Conservation (phyloP, 208 protist genomes). For the Leishmania guyanensis region DNA sequence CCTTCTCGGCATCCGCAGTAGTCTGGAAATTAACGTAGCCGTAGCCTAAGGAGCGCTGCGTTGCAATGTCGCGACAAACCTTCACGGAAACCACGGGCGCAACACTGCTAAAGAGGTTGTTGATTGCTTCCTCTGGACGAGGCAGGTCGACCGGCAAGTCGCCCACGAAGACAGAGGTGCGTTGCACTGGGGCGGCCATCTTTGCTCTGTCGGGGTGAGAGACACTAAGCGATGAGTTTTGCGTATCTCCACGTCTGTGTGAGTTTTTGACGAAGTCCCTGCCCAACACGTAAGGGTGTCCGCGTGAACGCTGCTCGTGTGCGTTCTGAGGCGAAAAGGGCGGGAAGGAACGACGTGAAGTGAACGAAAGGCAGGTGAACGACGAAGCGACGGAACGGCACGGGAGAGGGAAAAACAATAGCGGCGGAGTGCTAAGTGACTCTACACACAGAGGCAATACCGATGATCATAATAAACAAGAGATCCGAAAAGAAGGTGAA, state of each 20-base stretch:
- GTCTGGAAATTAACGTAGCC: slow-evolving; percentile 98
- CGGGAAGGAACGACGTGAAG: not conserved
- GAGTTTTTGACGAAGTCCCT: not conserved
- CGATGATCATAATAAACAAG: not conserved
- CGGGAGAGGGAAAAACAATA: not conserved
- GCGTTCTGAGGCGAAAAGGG: not conserved
- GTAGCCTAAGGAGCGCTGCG: slow-evolving; percentile 95
- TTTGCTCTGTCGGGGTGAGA: not conserved
- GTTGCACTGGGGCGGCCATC: slow-evolving; percentile 25
- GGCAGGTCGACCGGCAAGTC: slow-evolving; percentile 91
- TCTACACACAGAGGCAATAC: not conserved
- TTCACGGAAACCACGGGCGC: slow-evolving; percentile 94
- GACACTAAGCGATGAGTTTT: not conserved
- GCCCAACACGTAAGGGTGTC: not conserved
- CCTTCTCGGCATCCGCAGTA: slow-evolving; percentile 93
- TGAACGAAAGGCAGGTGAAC: not conserved
- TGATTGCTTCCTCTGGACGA: slow-evolving; percentile 82
- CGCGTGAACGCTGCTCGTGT: not conserved
- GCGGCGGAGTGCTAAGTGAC: not conserved
- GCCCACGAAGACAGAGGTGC: slow-evolving; percentile 94
- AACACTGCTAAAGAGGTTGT: slow-evolving; percentile 94
- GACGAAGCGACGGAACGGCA: not conserved
- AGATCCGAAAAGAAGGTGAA: not conserved
- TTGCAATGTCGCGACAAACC: slow-evolving; percentile 95
- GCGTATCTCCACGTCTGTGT: not conserved